A percentile compares a stretch with the other conserved stretches of the same genome.
Evolutionary conservation across 2,329 filamentous ascomycete species (phyloP).

Genomic region (Pleoardoris graminearum): DNA sequence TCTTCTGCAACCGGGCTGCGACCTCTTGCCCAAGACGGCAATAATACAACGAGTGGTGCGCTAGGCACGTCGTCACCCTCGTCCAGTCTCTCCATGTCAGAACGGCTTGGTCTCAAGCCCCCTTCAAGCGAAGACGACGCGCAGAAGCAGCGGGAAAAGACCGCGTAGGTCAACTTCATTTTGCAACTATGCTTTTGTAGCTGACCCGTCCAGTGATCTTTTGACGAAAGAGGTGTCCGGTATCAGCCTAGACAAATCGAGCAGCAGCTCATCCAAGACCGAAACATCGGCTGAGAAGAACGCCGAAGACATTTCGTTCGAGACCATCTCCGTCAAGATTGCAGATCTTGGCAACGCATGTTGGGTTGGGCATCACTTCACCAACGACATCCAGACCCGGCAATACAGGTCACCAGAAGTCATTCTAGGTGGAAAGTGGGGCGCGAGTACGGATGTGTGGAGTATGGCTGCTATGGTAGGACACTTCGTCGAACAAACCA

Average conservation of each 20-base stretch:
- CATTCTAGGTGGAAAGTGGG: constrained; percentile 96
- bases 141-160: constrained; percentile 87
- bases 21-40: constrained; percentile 46
- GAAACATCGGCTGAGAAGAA: constrained; percentile 60
- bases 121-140: constrained; percentile 55
- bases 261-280: constrained; percentile 55
- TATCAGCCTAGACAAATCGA: constrained; percentile 80
- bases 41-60: constrained; percentile 61
- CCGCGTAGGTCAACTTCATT: constrained; percentile 67
- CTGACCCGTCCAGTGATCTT: constrained; percentile 65
- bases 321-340: constrained; percentile 97
- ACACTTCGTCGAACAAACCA: constrained; percentile 3
- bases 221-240: constrained; percentile 91
- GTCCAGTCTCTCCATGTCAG: constrained; percentile 60
- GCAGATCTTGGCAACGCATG: constrained; percentile 97
- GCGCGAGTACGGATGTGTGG: constrained; percentile 98
- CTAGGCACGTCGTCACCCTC: constrained; percentile 53
- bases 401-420: constrained; percentile 98
- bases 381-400: constrained; percentile 97
- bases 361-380: constrained; percentile 99
- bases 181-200: not conserved
- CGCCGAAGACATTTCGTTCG: constrained; percentile 63
- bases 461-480: constrained; percentile 99
- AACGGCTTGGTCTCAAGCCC: constrained; percentile 59
- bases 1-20: constrained; percentile 49